Percentiles rank a stretch among this genome's conserved stretches.
Evolutionary conservation across 768 basidiomycete species (phyloP).

Genomic region (Mycena rebaudengoi): DNA sequence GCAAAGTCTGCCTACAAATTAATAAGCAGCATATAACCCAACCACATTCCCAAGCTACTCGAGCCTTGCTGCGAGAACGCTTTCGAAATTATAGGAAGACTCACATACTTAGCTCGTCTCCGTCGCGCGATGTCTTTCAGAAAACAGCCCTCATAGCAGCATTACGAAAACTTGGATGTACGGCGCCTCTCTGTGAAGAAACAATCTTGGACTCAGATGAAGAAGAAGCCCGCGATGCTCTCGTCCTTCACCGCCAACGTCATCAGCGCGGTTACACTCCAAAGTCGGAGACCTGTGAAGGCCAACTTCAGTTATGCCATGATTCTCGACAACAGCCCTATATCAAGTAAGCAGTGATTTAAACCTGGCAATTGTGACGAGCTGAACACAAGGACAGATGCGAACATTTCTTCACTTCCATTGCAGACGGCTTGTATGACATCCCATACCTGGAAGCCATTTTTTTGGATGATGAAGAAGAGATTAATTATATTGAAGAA

Average conservation of each 20-base stretch:
- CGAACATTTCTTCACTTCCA: slow-evolving; percentile 2
- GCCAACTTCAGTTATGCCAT: too few species aligned
- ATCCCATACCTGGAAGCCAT: too few species aligned
- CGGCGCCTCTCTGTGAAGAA: not conserved
- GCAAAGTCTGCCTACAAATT: not conserved
- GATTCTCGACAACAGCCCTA: not conserved
- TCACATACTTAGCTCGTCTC: too few species aligned
- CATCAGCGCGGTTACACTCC: not conserved
- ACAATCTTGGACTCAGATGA: not conserved
- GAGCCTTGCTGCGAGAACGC: not conserved
- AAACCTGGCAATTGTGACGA: not conserved
- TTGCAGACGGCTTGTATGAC: too few species aligned
- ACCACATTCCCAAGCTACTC: not conserved
- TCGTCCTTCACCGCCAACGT: too few species aligned
- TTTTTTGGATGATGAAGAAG: too few species aligned
- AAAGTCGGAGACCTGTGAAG: too few species aligned
- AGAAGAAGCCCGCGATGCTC: not conserved
- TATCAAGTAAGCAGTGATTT: not conserved
- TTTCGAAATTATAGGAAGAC: too few species aligned
- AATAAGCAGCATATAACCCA: not conserved
- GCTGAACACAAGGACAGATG: not conserved
- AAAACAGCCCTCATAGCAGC: not conserved
- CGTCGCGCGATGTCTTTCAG: not conserved
- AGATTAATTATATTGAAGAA: too few species aligned
- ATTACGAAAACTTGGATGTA: not conserved